Conservation (phyloP, 2,329 filamentous ascomycete species). For the Ceratocystis lukuohia region DNA sequence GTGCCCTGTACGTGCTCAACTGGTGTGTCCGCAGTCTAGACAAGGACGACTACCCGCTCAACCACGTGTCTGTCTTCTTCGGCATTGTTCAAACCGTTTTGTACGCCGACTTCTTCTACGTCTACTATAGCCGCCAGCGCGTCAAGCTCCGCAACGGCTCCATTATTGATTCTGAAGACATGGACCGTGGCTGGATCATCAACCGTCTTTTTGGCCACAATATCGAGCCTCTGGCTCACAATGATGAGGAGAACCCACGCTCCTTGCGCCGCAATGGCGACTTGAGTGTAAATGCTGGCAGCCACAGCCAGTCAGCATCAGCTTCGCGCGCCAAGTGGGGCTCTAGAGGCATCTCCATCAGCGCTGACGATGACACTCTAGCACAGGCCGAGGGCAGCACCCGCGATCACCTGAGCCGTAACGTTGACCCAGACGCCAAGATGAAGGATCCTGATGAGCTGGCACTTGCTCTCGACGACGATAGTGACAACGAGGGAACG, state of each 20-base stretch:
- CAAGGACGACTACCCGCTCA: slow-evolving; percentile 43
- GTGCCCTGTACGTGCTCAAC: slow-evolving; percentile 78
- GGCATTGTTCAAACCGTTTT: slow-evolving; percentile 79
- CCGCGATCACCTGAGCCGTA: slow-evolving; percentile 34
- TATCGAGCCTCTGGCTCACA: slow-evolving; percentile 31
- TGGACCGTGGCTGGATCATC: slow-evolving; percentile 73
- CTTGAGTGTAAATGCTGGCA: slow-evolving; percentile 9
- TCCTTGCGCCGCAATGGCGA: slow-evolving; percentile 22
- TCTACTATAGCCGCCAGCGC: slow-evolving; percentile 84
- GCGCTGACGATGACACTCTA: slow-evolving; percentile 48
- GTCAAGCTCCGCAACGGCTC: slow-evolving; percentile 85
- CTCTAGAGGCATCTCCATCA: slow-evolving; percentile 50
- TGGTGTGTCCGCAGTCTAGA: slow-evolving; percentile 65
- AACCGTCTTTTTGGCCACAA: slow-evolving; percentile 59
- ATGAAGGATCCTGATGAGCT: slow-evolving; percentile 56
- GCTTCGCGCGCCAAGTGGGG: slow-evolving; percentile 43
- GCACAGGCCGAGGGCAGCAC: slow-evolving; percentile 32
- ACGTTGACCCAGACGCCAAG: slow-evolving; percentile 47
- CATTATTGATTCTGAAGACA: slow-evolving; percentile 79
- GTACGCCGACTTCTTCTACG: slow-evolving; percentile 91
- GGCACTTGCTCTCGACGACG: slow-evolving; percentile 44
- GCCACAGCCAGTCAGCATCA: slow-evolving; percentile 6
- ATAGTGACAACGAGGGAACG: neutral
- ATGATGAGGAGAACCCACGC: slow-evolving; percentile 48
- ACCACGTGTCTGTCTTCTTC: slow-evolving; percentile 67